Base-by-base conservation (phyloP, 768 basidiomycete species). In the Lepiota subincarnata region DNA sequence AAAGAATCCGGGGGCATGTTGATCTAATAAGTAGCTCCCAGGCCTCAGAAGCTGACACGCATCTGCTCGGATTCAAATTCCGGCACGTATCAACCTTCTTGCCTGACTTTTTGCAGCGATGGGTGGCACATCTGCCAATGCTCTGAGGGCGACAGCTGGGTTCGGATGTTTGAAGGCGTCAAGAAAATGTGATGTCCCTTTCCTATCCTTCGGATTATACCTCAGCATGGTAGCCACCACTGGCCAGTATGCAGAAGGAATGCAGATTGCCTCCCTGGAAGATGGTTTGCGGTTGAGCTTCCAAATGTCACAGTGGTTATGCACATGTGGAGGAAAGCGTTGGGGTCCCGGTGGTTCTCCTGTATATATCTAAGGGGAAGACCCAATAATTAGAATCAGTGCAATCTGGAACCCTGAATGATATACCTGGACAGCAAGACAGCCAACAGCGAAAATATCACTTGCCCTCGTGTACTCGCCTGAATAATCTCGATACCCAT, bases 371-470 rank as follows among this genome's bases (percentile, higher is more conserved):
- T 63, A 18, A 34, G 18, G 20, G 34, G 31, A 20, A 3, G 2
- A 24, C 5, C 22, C 19, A 6, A 42, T 16, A 10, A 13, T 18
- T 4, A 31, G 46, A 39, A 36, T n/a, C 3, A 28, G 35, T 22
- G 34, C 19, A 36, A 19, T 8, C 14, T 37, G 39, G 18, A 41
- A 20, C 12, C 35, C 1, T 28, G 13, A 31, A 4, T 13, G 35
- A 48, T 16, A 49, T 31, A 65, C 63, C 53, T 64, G 61, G 26
- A 62, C 47, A 24, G 56, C 57, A 31, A 60, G 59, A 6, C 59
- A 59, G 10, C 58, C 64, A n/a, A 65, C 42, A 0, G 62, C 61
- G 42, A 62, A 65, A 14, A 65, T 54, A 51, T 65, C 64, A 40
- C 64, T 62, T 19, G 57, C 61, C 38, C 50, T 42, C 26, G 54